Percentiles rank a stretch among this genome's conserved stretches.
Conservation (phyloP, 2,329 filamentous ascomycete species). For the Plectosphaerella cucumerina region DNA sequence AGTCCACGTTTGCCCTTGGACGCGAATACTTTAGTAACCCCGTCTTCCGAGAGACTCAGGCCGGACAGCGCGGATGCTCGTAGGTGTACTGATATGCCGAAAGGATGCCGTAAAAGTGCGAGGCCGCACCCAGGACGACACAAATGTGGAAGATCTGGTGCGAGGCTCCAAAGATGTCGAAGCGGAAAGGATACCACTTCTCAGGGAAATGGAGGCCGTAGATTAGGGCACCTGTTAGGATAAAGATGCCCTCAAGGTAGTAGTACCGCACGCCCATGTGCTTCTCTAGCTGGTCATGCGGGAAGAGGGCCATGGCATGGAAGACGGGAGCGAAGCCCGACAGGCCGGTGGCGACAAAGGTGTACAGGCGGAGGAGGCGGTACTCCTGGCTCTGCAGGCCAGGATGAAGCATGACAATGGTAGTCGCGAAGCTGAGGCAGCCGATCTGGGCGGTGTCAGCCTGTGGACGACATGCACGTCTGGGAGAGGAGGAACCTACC, state of each 20-base stretch:
- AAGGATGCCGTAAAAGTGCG: slow-evolving; percentile 32
- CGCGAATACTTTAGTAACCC: too few relatives aligned
- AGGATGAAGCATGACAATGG: slow-evolving; percentile 29
- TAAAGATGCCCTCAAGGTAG: slow-evolving; percentile 30
- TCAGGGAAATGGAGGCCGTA: slow-evolving; percentile 39
- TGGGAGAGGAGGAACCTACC: slow-evolving; percentile 21
- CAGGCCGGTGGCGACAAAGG: slow-evolving; percentile 31
- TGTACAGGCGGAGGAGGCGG: slow-evolving; percentile 27
- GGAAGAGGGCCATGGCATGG: slow-evolving; percentile 31
- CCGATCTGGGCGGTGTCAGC: slow-evolving; percentile 21
- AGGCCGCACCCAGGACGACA: slow-evolving; percentile 33
- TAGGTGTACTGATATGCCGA: slow-evolving; percentile 17
- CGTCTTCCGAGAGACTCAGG: background rate
- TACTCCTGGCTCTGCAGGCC: slow-evolving; percentile 28
- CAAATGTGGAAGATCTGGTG: slow-evolving; percentile 43
- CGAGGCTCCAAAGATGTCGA: slow-evolving; percentile 40
- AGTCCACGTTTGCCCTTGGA: too few relatives aligned
- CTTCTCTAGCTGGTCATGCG: slow-evolving; percentile 29
- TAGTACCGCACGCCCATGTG: slow-evolving; percentile 36
- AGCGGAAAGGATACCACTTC: slow-evolving; percentile 31
- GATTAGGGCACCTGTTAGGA: slow-evolving; percentile 29
- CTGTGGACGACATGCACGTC: background rate
- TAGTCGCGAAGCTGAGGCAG: slow-evolving; percentile 24
- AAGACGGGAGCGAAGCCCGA: slow-evolving; percentile 32
- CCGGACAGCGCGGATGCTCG: slow-evolving; percentile 1